Evolutionary conservation across 352 stramenopile species (phyloP).

Genomic region (Phytophthora citrophthora): DNA sequence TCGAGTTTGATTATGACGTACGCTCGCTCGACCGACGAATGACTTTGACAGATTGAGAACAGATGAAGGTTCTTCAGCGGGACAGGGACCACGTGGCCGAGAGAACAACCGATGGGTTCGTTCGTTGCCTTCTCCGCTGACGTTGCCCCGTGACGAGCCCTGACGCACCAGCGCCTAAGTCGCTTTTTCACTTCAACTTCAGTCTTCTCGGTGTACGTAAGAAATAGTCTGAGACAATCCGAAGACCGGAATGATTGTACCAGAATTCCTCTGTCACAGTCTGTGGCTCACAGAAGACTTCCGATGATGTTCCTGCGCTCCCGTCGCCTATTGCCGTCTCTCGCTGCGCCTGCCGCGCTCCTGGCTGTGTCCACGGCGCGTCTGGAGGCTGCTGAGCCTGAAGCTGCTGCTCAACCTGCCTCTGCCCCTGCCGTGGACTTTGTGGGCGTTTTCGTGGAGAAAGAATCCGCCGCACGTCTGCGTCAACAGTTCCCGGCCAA

Average conservation of each 20-base stretch:
- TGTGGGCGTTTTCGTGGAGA: slow-evolving; percentile 78
- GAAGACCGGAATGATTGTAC: slow-evolving; percentile 12
- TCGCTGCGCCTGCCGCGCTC: slow-evolving; percentile 34
- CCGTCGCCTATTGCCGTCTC: slow-evolving; percentile 32
- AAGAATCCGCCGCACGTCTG: slow-evolving; percentile 56
- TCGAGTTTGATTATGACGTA: slow-evolving; percentile 12
- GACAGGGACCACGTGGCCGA: not conserved
- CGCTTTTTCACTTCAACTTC: slow-evolving; percentile 16
- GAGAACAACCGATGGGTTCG: slow-evolving; percentile 3
- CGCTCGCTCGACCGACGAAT: slow-evolving; percentile 8
- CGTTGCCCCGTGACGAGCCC: slow-evolving; percentile 19
- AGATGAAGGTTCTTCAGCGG: slow-evolving; percentile 2
- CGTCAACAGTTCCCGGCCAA: slow-evolving; percentile 63
- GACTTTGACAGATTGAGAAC: slow-evolving; percentile 23
- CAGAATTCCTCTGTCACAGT: not conserved
- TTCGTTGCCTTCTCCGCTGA: not conserved
- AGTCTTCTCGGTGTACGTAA: not conserved
- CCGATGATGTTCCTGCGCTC: slow-evolving; percentile 27
- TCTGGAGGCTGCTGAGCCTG: slow-evolving; percentile 29
- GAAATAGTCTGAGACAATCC: slow-evolving; percentile 4
- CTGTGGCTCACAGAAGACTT: slow-evolving; percentile 3
- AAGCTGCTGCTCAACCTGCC: not conserved
- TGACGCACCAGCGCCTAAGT: slow-evolving; percentile 23
- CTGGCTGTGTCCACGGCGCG: slow-evolving; percentile 25
- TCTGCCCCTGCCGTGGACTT: slow-evolving; percentile 57